phyloP scores from a whole-genome alignment of 805 yeast species.

The Candida multigemmis region DNA sequence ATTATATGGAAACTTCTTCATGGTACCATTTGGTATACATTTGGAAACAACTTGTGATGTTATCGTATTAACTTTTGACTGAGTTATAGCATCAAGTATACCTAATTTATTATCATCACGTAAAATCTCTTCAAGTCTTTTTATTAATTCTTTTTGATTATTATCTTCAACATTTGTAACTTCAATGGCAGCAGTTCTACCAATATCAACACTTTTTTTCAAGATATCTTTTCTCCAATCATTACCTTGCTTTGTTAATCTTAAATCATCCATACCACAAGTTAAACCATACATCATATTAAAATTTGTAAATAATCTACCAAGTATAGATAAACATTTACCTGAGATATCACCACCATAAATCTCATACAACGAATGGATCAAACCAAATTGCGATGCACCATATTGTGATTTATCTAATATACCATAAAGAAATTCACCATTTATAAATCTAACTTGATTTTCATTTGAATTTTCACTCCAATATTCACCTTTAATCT shows the following conservation, averaged over 20 bases:
- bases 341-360: conserved; percentile 92
- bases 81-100: conserved; percentile 90
- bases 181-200: conserved; percentile 89
- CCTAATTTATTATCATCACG: conserved; percentile 91
- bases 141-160: conserved; percentile 66
- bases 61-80: conserved; percentile 82
- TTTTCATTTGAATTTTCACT: conserved; percentile 77
- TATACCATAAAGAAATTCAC: conserved; percentile 86
- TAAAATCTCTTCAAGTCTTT: conserved; percentile 86
- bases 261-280: conserved; percentile 99
- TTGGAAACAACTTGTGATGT: conserved; percentile 91
- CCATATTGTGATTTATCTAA: conserved; percentile 98
- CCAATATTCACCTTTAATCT: conserved; percentile 94
- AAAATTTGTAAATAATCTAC: conserved; percentile 90
- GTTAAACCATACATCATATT: conserved; percentile 90
- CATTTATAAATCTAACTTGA: conserved; percentile 75
- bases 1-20: conserved; percentile 91
- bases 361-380: conserved; percentile 92
- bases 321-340: conserved; percentile 81
- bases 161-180: conserved; percentile 69
- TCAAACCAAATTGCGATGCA: conserved; percentile 93
- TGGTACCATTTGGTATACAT: conserved; percentile 94
- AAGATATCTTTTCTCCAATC: conserved; percentile 79
- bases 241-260: conserved; percentile 88
- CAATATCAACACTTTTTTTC: conserved; percentile 68